These are phyloP conservation scores for Trametes punicea DNA, from an alignment of 768 basidiomycete species.

Conservation along the genomic window DNA sequence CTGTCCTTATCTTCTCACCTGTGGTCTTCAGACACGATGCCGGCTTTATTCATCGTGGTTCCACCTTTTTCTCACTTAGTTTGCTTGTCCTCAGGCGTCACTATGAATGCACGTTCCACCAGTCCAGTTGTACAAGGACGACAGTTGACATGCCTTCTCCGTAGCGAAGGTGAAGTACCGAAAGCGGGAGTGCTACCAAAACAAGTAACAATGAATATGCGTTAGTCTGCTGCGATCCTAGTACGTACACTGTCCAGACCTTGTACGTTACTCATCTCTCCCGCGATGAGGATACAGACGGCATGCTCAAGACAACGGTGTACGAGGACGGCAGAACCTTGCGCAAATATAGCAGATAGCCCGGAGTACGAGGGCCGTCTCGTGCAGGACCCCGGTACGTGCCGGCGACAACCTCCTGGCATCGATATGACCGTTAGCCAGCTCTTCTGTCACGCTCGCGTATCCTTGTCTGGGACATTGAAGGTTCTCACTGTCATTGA, in stretches of 20 bases:
- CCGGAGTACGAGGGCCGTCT: neutral
- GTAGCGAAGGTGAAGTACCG: neutral
- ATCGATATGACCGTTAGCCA: neutral
- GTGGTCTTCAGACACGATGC: no score
- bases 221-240: neutral
- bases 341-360: neutral
- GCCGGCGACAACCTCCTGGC: neutral
- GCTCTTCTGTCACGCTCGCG: conserved; percentile 3
- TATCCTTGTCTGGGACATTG: neutral
- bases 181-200: neutral
- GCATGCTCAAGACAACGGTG: neutral
- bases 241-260: neutral
- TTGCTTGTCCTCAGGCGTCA: neutral
- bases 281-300: neutral
- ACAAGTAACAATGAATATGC: neutral
- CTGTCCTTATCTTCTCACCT: no score
- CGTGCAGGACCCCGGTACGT: conserved; percentile 3
- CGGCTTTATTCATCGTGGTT: no score
- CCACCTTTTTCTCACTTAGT: no score
- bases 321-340: neutral
- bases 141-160: neutral
- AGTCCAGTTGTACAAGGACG: neutral
- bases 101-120: neutral
- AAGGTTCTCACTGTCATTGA: neutral
- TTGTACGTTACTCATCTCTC: conserved; percentile 2